Conservation (phyloP, 352 stramenopile species). For the Phytophthora ramorum region DNA sequence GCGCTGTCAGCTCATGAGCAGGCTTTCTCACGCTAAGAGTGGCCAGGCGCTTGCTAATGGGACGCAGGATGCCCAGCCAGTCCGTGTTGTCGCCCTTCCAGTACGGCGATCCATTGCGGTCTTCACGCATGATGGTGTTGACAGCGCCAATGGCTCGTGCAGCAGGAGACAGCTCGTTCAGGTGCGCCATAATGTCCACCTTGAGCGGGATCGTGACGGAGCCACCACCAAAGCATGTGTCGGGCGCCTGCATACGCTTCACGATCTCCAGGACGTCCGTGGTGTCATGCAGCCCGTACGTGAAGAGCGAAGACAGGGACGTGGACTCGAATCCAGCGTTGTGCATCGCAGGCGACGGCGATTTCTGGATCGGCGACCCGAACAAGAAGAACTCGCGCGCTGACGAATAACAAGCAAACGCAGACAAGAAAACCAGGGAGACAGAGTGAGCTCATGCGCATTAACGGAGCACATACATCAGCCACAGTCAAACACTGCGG, state of each 20-base stretch:
- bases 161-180: constrained; percentile 94
- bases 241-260: constrained; percentile 42
- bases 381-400: constrained; percentile 94
- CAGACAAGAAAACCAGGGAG: constrained; percentile 14
- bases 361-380: constrained; percentile 96
- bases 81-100: constrained; percentile 98
- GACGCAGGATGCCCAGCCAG: constrained; percentile 97
- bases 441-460: constrained; percentile 32
- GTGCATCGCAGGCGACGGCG: constrained; percentile 97
- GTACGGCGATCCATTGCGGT: constrained; percentile 47
- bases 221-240: constrained; percentile 91
- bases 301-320: constrained; percentile 83
- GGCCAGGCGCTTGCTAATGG: constrained; percentile 78
- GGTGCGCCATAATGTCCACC: constrained; percentile 92
- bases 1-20: constrained; percentile 48
- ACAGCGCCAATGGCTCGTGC: constrained; percentile 97
- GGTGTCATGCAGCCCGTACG: constrained; percentile 91
- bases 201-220: constrained; percentile 99
- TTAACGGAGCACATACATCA: constrained; percentile 22
- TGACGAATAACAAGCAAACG: constrained; percentile 36
- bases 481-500: constrained; percentile 1
- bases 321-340: constrained; percentile 93
- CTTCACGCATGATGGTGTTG: constrained; percentile 95
- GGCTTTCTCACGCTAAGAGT: constrained; percentile 14
- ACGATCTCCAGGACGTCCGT: constrained; percentile 52